Base-by-base conservation (phyloP, 306 rosid species). In the Pyrus betulifolia region DNA sequence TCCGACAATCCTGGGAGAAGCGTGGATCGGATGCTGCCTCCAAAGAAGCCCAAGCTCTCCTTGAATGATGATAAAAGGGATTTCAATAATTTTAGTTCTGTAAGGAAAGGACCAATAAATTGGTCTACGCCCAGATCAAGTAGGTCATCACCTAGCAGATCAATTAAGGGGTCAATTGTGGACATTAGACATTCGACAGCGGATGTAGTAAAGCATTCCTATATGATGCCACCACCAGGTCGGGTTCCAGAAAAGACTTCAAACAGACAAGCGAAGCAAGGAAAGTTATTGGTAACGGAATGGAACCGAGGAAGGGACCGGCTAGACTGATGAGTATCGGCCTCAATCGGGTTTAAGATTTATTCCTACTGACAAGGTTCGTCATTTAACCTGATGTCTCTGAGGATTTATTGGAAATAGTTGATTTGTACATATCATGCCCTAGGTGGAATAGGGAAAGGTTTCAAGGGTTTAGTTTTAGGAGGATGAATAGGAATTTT, bases 91-190 rank as follows among this genome's bases (percentile, higher is more conserved):
- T 82, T 84, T 74, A 84, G 75, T 75, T 79, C 73, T 67, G 64
- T 72, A 21, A 86, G 85, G 79, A 89, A 83, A 79, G 92, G 87
- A 62, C 74, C 84, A 45, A 4, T 77, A 63, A 82, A 81, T 66
- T 92, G 99, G 98, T 80, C 96, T 4, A 80, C 91, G n/a, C 89
- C 93, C 27, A 87, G 89, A 72, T 89, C 98, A 82, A 91, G 97
- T 80, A 87, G 98, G 87, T 86, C 97, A 38, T 83, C 87, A 2
- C 91, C 91, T 8, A 70, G 83, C 71, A 92, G 87, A 81, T 84
- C 89, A 51, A 60, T 71, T 72, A 91, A 85, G 80, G 93, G 86
- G 78, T 59, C 86, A 0, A n/a, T 80, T 77, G 77, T 76, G 49
- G 93, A 88, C 71, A 72, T 65, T 65, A 92, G 82, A 49, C 89